Evolutionary conservation across 2,329 filamentous ascomycete genomes (phyloP).

Genomic region (Fusarium kyushuense): DNA sequence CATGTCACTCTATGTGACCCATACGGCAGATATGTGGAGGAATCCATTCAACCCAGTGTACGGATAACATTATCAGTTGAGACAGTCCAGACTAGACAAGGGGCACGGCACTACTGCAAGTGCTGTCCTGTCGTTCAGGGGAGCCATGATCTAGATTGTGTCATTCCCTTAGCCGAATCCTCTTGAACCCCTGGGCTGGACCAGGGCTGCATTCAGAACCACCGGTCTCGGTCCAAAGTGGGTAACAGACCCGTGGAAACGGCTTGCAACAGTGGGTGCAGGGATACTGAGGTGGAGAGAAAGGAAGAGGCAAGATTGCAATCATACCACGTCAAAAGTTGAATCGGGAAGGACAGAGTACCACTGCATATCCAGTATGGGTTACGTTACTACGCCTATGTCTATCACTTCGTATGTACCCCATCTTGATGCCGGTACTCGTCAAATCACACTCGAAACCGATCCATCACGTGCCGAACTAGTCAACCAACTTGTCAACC

Average conservation of each 20-base stretch:
- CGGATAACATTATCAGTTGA: constrained; percentile 2
- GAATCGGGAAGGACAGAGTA: not conserved
- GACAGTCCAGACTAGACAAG: not conserved
- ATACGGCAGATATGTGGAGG: not conserved
- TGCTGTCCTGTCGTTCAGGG: constrained; percentile 2
- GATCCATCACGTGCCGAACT: constrained; percentile 8
- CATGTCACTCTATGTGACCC: not conserved
- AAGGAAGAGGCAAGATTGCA: not conserved
- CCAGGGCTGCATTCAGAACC: not conserved
- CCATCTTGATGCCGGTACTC: constrained; percentile 7
- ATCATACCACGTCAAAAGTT: not conserved
- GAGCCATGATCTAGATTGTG: constrained; percentile 22
- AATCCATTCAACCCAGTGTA: not conserved
- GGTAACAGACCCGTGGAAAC: constrained; percentile 3
- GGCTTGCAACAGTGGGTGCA: constrained; percentile 7
- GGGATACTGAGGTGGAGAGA: not conserved
- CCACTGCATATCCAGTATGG: not conserved
- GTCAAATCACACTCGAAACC: constrained; percentile 6
- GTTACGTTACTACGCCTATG: not conserved
- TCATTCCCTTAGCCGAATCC: constrained; percentile 11
- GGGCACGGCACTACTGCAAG: constrained; percentile 1
- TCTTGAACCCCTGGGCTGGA: not conserved
- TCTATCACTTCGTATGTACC: not conserved
- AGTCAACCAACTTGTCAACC: not conserved
- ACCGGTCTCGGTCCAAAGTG: constrained; percentile 8